phyloP scores from a whole-genome alignment of 305 asterid species.

The Lippia alba region DNA sequence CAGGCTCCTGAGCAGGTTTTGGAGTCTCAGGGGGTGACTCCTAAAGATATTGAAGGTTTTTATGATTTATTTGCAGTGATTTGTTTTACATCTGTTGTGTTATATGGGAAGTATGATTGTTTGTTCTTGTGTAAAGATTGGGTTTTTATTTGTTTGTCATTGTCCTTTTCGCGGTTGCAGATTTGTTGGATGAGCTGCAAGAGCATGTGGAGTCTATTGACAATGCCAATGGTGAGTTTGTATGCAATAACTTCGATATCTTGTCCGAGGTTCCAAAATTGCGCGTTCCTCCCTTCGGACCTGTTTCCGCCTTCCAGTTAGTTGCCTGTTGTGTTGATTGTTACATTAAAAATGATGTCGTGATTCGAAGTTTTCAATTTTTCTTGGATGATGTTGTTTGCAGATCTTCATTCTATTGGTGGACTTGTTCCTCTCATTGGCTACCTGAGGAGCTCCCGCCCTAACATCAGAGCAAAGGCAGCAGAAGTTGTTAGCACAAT shows the following conservation, averaged over 20 bases:
- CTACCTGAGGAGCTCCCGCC: constrained; percentile 66
- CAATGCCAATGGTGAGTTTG: constrained; percentile 88
- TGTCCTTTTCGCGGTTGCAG: constrained; percentile 39
- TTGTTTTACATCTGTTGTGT: too few relatives aligned
- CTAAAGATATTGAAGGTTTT: constrained; percentile 83
- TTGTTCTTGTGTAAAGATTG: not conserved
- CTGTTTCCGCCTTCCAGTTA: too few relatives aligned
- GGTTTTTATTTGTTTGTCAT: not conserved
- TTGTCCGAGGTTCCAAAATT: too few relatives aligned
- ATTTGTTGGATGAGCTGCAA: constrained; percentile 89
- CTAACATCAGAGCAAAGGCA: constrained; percentile 89
- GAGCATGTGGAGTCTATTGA: constrained; percentile 95
- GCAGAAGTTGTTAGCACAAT: constrained; percentile 91
- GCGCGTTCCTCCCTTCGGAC: too few relatives aligned
- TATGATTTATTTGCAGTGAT: not conserved
- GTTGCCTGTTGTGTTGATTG: too few relatives aligned
- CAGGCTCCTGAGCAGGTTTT: constrained; percentile 79
- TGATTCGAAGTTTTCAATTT: too few relatives aligned
- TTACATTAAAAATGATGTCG: too few relatives aligned
- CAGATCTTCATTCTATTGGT: constrained; percentile 91
- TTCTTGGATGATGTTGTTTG: not conserved
- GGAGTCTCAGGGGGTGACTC: constrained; percentile 89
- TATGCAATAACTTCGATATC: too few relatives aligned
- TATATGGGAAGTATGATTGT: not conserved
- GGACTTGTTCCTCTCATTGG: constrained; percentile 82